Evolutionary conservation across 1,284 basidiomycete genomes (phyloP).

Genomic region (Apiotrichum akiyoshidainum): DNA sequence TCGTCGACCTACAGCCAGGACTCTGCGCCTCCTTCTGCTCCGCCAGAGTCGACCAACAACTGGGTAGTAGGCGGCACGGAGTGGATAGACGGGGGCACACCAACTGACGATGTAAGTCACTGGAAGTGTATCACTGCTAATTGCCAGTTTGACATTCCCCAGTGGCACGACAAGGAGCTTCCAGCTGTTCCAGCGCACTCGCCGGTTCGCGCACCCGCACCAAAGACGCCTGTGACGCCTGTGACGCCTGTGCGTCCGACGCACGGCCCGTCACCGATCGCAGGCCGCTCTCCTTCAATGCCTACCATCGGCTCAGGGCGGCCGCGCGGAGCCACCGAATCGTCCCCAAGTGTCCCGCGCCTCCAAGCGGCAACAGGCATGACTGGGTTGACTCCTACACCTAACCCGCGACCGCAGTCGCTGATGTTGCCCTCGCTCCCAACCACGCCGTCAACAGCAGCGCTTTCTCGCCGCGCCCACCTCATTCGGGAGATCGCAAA

Average conservation of each 20-base stretch:
- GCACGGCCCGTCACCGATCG: not conserved
- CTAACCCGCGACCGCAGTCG: slow-evolving; percentile 11
- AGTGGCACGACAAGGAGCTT: slow-evolving; percentile 6
- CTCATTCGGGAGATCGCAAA: slow-evolving; percentile 76
- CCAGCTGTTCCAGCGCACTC: not conserved
- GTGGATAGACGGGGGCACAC: not conserved
- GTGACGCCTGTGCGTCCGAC: not conserved
- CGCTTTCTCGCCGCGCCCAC: slow-evolving; percentile 69
- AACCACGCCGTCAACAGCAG: slow-evolving; percentile 13
- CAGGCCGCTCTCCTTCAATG: slow-evolving; percentile 4
- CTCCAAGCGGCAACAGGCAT: slow-evolving; percentile 9
- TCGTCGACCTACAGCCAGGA: slow-evolving; percentile 35
- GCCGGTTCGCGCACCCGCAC: not conserved
- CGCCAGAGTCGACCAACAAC: slow-evolving; percentile 14
- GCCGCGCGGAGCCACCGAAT: slow-evolving; percentile 4
- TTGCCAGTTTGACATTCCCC: not conserved
- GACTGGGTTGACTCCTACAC: not conserved
- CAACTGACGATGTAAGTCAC: not conserved
- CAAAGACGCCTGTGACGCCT: slow-evolving; percentile 1
- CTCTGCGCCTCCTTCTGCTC: slow-evolving; percentile 32
- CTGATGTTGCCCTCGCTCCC: slow-evolving; percentile 12
- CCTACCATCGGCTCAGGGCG: not conserved
- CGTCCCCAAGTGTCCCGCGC: slow-evolving; percentile 6
- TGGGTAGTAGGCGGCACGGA: slow-evolving; percentile 11
- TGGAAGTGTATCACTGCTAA: not conserved